Base-by-base conservation (phyloP, 306 rosid genomes). In the Trichosanthes truncata region DNA sequence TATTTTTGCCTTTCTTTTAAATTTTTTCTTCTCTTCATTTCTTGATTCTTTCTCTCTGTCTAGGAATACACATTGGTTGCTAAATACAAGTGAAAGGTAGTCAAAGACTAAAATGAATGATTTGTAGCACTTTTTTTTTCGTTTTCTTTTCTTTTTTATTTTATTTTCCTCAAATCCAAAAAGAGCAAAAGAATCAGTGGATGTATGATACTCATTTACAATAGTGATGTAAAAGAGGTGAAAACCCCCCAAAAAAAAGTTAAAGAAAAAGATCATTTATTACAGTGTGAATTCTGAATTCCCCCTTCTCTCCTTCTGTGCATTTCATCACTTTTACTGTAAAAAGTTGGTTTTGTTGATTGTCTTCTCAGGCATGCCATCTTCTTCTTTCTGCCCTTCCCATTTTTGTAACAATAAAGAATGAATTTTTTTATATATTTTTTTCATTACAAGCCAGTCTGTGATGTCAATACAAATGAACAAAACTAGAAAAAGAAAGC, bases 31-130 rank as follows among this genome's bases (percentile, higher is more conserved):
- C 76, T 33, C 76, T 33, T n/a, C 21, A 65, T 86, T 89, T 89
- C 88, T 84, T 78, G 86, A 88, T 92, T 92, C 92, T 92, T 92
- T 66, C 9, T 89, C 76, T 81, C 83, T 91, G 83, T 85, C 85
- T 84, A 72, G 81, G 81, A 84, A 82, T 83, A 84, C 79, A 86
- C 60, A 74, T 74, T 82, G 83, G 78, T 74, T 88, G 88, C 82
- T 83, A 89, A 87, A 80, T 82, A 91, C 79, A 87, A 84, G 81
- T 83, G 85, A 73, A 90, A 88, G 87, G 78, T 78, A 29, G 33
- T 29, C 33, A 29, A 29, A 29, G 33, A 77, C 85, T 82, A 91
- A 89, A 88, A 86, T 86, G 84, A 92, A 90, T 88, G 86, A 85
- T 80, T 76, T 84, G 86, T 74, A 49, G 85, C 81, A 83, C 45